These are phyloP conservation scores for Ceratobasidium theobromae DNA, from an alignment of 1,284 basidiomycete genomes.

Conservation along the genomic window DNA sequence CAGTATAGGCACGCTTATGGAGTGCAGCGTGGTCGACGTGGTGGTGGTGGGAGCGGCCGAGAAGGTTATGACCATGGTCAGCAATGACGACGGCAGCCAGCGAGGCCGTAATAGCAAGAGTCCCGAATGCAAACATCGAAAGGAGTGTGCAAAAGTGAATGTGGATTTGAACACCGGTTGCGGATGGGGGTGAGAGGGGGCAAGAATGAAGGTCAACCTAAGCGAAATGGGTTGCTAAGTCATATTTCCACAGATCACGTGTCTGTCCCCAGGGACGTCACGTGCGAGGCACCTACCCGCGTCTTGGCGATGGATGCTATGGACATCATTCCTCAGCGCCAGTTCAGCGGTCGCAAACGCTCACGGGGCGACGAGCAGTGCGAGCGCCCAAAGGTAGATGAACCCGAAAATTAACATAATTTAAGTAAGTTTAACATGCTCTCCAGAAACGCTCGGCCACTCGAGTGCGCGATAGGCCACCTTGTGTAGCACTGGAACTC, in stretches of 20 bases:
- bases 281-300: constrained; percentile 6
- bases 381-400: constrained; percentile 16
- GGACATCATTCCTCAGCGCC: constrained; percentile 26
- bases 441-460: constrained; percentile 20
- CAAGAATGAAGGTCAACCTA: constrained; percentile 1
- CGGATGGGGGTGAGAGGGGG: constrained; percentile 3
- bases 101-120: constrained; percentile 30
- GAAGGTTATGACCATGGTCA: constrained; percentile 8
- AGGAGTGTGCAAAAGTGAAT: constrained; percentile 19
- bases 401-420: no score
- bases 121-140: constrained; percentile 7
- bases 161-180: constrained; percentile 5
- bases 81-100: constrained; percentile 17
- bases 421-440: no score
- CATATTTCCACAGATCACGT: constrained; percentile 8
- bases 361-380: constrained; percentile 23
- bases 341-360: constrained; percentile 12
- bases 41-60: not conserved
- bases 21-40: not conserved
- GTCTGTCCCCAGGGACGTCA: not conserved
- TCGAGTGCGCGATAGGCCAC: constrained; percentile 16
- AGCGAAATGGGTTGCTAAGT: constrained; percentile 8
- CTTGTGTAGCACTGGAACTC: not conserved
- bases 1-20: constrained; percentile 32
- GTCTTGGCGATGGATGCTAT: not conserved